Conservation (phyloP, 306 rosid genomes). For the apple (Malus domestica) region ASM211411v1 NC_041802.1:31806001-31806500, state of each 20-base stretch:
- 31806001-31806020: no score
- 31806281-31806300: no score
- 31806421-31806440: background rate
- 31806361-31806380: background rate
- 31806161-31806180: background rate
- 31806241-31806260: no score
- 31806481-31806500: background rate
- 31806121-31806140: background rate
- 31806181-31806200: background rate
- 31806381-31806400: no score
- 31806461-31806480: background rate
- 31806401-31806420: background rate
- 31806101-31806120: background rate
- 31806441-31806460: background rate
- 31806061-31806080: background rate
- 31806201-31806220: no score
- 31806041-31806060: background rate
- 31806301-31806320: no score
- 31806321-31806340: no score
- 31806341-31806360: background rate
- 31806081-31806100: background rate
- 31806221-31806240: no score
- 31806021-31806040: background rate
- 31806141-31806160: background rate
- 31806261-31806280: rapidly evolving